A percentile compares a stretch with the other conserved stretches of the same genome.
These are phyloP conservation scores for Camellia oleifera DNA, from an alignment of 179 eudicot species.

Conservation along the genomic window DNA sequence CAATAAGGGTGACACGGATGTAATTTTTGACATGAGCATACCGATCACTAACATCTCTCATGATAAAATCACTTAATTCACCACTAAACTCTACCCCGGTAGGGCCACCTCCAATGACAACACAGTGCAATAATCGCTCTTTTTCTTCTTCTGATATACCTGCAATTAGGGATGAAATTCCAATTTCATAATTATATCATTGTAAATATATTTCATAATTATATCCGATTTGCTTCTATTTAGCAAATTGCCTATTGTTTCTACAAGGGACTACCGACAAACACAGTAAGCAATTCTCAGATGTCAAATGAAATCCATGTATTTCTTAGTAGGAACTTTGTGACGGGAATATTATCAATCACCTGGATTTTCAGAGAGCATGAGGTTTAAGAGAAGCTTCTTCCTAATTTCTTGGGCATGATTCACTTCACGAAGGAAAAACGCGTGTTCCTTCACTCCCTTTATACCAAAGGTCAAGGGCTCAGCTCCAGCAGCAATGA, in stretches of 20 bases:
- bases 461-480: slow-evolving; percentile 80
- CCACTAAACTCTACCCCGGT: slow-evolving; percentile 95
- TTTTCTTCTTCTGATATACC: slow-evolving; percentile 82
- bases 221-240: background rate
- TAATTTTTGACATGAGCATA: slow-evolving; percentile 78
- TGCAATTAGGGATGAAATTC: slow-evolving; percentile 19
- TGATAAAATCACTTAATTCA: slow-evolving; percentile 83
- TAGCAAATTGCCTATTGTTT: background rate
- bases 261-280: background rate
- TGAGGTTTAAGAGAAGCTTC: slow-evolving; percentile 71
- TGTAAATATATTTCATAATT: background rate
- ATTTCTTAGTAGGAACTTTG: background rate
- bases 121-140: slow-evolving; percentile 75
- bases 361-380: slow-evolving; percentile 87
- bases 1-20: slow-evolving; percentile 74
- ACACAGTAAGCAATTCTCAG: too few species aligned
- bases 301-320: background rate
- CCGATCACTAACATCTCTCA: slow-evolving; percentile 66
- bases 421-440: slow-evolving; percentile 76
- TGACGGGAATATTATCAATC: background rate
- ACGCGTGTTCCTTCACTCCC: slow-evolving; percentile 75
- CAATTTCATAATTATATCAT: background rate
- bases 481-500: slow-evolving; percentile 76
- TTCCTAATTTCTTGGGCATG: slow-evolving; percentile 84
- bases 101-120: slow-evolving; percentile 95